Conservation (phyloP, 164 flowering plant species). For the Tetracentron sinense region DNA sequence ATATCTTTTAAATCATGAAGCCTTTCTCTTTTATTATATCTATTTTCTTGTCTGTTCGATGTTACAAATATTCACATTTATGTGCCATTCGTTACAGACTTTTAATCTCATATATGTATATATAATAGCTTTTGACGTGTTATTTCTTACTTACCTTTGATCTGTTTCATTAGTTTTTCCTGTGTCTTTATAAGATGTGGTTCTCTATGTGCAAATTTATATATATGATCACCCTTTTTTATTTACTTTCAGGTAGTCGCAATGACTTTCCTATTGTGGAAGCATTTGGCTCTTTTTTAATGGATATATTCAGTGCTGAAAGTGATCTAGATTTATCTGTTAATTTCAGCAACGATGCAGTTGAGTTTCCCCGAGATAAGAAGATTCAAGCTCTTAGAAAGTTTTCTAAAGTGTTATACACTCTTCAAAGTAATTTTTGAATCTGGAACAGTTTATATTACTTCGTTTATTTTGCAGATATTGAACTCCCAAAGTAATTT, state of each 20-base stretch:
- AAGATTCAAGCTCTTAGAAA: slow-evolving; percentile 47
- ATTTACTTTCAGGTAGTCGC: slow-evolving; percentile 35
- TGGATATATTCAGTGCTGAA: slow-evolving; percentile 55
- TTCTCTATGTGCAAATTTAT: neutral
- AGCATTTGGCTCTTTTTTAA: slow-evolving; percentile 66
- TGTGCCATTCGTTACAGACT: too few relatives aligned
- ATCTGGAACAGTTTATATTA: neutral
- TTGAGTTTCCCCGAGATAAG: slow-evolving; percentile 36
- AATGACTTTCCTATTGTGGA: slow-evolving; percentile 48
- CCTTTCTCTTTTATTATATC: too few relatives aligned
- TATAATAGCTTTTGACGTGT: too few relatives aligned
- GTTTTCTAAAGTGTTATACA: slow-evolving; percentile 37
- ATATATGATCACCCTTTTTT: neutral
- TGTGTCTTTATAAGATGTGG: neutral
- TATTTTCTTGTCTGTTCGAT: too few relatives aligned
- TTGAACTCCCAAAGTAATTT: neutral
- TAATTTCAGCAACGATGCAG: slow-evolving; percentile 36
- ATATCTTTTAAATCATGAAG: too few relatives aligned
- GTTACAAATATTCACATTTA: too few relatives aligned
- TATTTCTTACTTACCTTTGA: too few relatives aligned
- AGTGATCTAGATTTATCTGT: slow-evolving; percentile 75
- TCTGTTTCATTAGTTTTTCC: neutral
- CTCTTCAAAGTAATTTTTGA: slow-evolving; percentile 46
- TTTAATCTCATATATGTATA: too few relatives aligned
- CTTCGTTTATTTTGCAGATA: neutral